A percentile compares a stretch with the other conserved stretches of the same genome.
phyloP scores from a whole-genome alignment of 805 yeast genomes.

The Zygosaccharomyces siamensis region DNA sequence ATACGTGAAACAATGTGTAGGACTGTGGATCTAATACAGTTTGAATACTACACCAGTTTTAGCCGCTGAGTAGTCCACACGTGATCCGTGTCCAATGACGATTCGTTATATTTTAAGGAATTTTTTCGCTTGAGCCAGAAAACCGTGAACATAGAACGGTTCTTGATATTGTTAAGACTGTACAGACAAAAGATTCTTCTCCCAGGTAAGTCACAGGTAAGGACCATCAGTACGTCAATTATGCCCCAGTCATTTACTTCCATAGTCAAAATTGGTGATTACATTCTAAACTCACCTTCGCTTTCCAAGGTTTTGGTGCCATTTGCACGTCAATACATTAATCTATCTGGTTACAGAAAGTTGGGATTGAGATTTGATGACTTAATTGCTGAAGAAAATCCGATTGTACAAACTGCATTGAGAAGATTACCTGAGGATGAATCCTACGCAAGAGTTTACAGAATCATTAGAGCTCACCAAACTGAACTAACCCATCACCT shows the following conservation, averaged over 20 bases:
- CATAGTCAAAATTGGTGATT: constrained; percentile 69
- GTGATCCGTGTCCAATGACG: constrained; percentile 7
- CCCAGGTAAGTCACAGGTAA: no score
- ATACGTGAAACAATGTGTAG: background rate
- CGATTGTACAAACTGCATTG: constrained; percentile 80
- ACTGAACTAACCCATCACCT: constrained; percentile 76
- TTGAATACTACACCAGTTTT: no score
- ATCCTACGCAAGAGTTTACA: constrained; percentile 84
- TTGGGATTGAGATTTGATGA: constrained; percentile 91
- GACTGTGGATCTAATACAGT: no score
- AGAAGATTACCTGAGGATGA: constrained; percentile 81
- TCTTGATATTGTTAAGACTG: background rate
- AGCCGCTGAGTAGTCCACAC: background rate
- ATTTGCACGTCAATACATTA: constrained; percentile 65
- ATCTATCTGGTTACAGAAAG: constrained; percentile 87
- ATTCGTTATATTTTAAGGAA: background rate
- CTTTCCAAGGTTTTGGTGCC: constrained; percentile 76
- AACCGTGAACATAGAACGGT: background rate
- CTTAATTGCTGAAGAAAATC: constrained; percentile 80
- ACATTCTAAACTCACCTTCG: constrained; percentile 72
- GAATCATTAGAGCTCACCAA: constrained; percentile 91
- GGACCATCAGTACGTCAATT: background rate
- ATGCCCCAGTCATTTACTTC: constrained; percentile 54
- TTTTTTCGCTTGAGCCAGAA: background rate
- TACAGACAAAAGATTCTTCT: background rate